Conservation (phyloP, 192 early-diverging fungal genomes). For the Backusella tarrabulga region DNA sequence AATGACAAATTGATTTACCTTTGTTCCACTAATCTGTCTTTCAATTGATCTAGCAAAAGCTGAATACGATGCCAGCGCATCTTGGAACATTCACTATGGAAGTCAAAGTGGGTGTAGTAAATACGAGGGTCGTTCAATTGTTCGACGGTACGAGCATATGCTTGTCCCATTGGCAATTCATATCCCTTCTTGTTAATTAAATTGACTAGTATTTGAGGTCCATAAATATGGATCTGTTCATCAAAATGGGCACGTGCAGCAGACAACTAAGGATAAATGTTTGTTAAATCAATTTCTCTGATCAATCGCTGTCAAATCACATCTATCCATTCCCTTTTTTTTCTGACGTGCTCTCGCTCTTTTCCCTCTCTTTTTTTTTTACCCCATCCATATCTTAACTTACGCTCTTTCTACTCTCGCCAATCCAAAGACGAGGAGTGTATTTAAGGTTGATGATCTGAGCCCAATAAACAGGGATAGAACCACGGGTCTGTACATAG, state of each 20-base stretch:
- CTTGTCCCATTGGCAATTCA: slow-evolving; percentile 80
- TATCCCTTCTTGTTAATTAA: slow-evolving; percentile 93
- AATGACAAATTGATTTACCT: slow-evolving; percentile 32
- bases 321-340: neutral
- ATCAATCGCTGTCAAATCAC: neutral
- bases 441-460: slow-evolving; percentile 93
- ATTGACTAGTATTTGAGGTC: slow-evolving; percentile 86
- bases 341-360: neutral
- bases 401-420: slow-evolving; percentile 67
- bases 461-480: slow-evolving; percentile 92
- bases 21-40: slow-evolving; percentile 55
- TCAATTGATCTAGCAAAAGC: slow-evolving; percentile 78
- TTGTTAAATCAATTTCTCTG: neutral
- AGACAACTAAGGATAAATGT: slow-evolving; percentile 45
- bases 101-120: slow-evolving; percentile 93
- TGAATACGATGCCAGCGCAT: slow-evolving; percentile 93
- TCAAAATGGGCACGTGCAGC: slow-evolving; percentile 74
- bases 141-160: slow-evolving; percentile 69
- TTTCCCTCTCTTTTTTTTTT: slow-evolving; percentile 5
- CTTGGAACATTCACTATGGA: slow-evolving; percentile 94
- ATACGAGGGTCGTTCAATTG: slow-evolving; percentile 55
- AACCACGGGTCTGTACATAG: slow-evolving; percentile 94
- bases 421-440: slow-evolving; percentile 81
- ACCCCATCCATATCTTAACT: neutral
- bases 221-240: slow-evolving; percentile 70